A percentile compares a stretch with the other conserved stretches of the same genome.
These are phyloP conservation scores for Penicillium taxi DNA, from an alignment of 495 filamentous ascomycete genomes.

Conservation along the genomic window DNA sequence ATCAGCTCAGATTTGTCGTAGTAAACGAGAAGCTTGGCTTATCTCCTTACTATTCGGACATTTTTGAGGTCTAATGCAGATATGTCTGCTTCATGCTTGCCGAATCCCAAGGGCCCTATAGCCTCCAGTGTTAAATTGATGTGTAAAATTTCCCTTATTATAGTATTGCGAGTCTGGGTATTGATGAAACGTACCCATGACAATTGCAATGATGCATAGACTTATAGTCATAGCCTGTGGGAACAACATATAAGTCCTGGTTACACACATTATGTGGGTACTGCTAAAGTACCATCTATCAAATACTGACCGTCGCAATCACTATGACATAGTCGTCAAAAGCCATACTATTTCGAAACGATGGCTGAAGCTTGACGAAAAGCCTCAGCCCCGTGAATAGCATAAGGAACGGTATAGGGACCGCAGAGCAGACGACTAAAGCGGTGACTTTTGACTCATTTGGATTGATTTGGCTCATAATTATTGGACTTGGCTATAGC, in stretches of 20 bases:
- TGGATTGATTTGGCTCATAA: neutral
- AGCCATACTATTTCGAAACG: conserved; percentile 5
- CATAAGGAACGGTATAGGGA: conserved; percentile 16
- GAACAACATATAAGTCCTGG: too few relatives aligned
- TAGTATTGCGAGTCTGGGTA: too few relatives aligned
- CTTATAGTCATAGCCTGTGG: conserved; percentile 6
- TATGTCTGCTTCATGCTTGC: conserved; percentile 11
- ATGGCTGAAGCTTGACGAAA: conserved; percentile 8
- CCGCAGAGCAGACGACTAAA: conserved; percentile 9
- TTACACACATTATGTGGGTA: neutral
- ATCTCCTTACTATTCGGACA: conserved; percentile 9
- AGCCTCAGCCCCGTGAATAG: conserved; percentile 12
- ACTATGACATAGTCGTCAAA: conserved; percentile 13
- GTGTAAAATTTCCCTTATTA: too few relatives aligned
- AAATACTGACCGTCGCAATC: conserved; percentile 6
- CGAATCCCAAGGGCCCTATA: conserved; percentile 15
- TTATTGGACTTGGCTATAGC: too few relatives aligned
- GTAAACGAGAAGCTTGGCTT: neutral
- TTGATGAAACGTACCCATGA: conserved; percentile 7
- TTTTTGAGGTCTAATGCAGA: conserved; percentile 4
- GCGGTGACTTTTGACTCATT: conserved; percentile 6
- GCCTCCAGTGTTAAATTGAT: neutral
- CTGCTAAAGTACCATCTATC: too few relatives aligned
- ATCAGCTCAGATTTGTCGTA: neutral
- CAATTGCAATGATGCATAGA: conserved; percentile 8